phyloP scores from a whole-genome alignment of 805 yeast species.

The Saturnispora bothae region DNA sequence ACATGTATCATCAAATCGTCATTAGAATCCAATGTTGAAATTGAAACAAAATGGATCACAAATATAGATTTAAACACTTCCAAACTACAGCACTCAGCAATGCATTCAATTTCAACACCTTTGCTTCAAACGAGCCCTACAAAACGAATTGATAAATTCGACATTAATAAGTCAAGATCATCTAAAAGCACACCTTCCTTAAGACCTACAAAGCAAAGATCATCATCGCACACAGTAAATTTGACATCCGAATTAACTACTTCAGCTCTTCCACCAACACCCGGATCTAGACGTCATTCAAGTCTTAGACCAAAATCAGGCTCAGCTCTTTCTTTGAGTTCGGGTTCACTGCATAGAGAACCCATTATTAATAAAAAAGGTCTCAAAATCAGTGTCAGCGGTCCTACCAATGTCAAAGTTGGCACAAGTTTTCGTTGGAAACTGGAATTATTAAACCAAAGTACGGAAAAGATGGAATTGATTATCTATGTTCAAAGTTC shows the following conservation, averaged over 20 bases:
- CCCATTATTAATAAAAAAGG: conserved; percentile 18
- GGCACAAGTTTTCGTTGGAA: conserved; percentile 57
- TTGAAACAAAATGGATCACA: conserved; percentile 30
- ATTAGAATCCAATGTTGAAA: conserved; percentile 14
- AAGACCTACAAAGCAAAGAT: conserved; percentile 3
- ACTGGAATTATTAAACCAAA: conserved; percentile 54
- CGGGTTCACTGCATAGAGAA: conserved; percentile 1
- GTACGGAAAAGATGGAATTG: conserved; percentile 39
- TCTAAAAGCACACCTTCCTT: conserved; percentile 6
- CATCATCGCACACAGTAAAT: conserved; percentile 1
- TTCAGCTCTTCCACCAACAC: too few species aligned
- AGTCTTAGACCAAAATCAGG: too few species aligned
- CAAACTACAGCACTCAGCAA: conserved; percentile 5
- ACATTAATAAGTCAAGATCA: conserved; percentile 1
- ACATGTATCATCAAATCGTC: conserved; percentile 17
- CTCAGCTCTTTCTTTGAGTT: conserved; percentile 15
- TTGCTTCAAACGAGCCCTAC: background rate
- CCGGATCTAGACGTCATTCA: too few species aligned
- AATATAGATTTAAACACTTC: conserved; percentile 23
- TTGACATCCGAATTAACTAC: background rate
- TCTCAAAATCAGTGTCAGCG: conserved; percentile 45
- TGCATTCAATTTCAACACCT: conserved; percentile 4
- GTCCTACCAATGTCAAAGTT: conserved; percentile 47
- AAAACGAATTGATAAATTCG: background rate
- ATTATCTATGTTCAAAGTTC: conserved; percentile 37